Conservation (phyloP, 2,329 filamentous ascomycete genomes). For the Rhynchosporium agropyri region DNA sequence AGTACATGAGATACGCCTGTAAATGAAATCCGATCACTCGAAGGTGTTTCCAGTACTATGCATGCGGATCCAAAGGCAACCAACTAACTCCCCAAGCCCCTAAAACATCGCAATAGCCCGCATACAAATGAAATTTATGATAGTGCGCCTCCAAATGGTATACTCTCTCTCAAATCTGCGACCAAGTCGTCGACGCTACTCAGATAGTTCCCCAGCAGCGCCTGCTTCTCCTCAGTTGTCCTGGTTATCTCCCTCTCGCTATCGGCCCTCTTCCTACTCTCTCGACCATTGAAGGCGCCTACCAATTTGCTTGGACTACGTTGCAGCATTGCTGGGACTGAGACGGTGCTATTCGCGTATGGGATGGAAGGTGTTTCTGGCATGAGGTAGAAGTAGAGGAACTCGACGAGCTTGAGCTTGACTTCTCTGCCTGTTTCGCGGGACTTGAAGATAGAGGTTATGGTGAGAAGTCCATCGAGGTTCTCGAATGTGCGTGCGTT, state of each 20-base stretch:
- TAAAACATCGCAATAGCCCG: conserved; percentile 28
- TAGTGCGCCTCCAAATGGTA: conserved; percentile 68
- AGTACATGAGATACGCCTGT: conserved; percentile 19
- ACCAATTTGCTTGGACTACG: conserved; percentile 70
- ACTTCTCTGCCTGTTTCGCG: conserved; percentile 83
- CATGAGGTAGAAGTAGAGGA: conserved; percentile 98
- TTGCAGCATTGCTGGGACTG: conserved; percentile 58
- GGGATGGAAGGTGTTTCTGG: conserved; percentile 72
- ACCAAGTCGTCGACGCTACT: conserved; percentile 66
- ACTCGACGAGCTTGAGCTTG: conserved; percentile 95
- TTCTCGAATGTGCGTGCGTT: conserved; percentile 93
- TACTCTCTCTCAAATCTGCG: conserved; percentile 73
- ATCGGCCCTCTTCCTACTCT: conserved; percentile 41
- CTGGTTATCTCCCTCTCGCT: conserved; percentile 49
- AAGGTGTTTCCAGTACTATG: conserved; percentile 28
- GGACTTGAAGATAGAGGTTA: conserved; percentile 91
- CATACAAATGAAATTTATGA: conserved; percentile 43
- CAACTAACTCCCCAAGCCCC: conserved; percentile 24
- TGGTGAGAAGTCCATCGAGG: conserved; percentile 86
- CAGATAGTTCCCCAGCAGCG: conserved; percentile 63
- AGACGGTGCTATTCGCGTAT: conserved; percentile 49
- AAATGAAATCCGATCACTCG: conserved; percentile 25
- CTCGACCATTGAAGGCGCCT: conserved; percentile 54
- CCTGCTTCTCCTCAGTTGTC: conserved; percentile 69
- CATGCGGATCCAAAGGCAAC: conserved; percentile 23